These are phyloP conservation scores for Trichosporon inkin DNA, from an alignment of 1,284 basidiomycete species.

Conservation along the genomic window DNA sequence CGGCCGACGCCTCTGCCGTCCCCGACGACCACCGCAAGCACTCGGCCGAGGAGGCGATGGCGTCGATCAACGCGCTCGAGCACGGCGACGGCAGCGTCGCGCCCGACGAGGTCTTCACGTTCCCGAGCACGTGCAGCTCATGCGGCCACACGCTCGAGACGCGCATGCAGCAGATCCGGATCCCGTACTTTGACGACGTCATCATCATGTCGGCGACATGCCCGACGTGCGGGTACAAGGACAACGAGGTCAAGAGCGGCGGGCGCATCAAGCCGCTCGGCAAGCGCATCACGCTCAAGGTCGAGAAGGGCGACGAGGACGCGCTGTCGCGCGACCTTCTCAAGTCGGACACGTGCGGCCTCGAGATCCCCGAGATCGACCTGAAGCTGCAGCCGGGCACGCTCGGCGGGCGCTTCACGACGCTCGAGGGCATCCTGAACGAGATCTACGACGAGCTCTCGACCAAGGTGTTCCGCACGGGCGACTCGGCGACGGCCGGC, in stretches of 20 bases:
- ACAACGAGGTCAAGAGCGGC: slow-evolving; percentile 97
- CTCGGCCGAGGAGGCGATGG: slow-evolving; percentile 38
- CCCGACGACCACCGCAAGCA: slow-evolving; percentile 53
- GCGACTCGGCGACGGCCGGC: slow-evolving; percentile 38
- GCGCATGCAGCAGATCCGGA: slow-evolving; percentile 92
- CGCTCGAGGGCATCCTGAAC: slow-evolving; percentile 88
- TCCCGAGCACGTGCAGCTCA: slow-evolving; percentile 82
- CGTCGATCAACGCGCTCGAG: slow-evolving; percentile 23
- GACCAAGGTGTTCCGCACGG: slow-evolving; percentile 74
- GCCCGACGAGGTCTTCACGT: slow-evolving; percentile 82
- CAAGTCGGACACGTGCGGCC: slow-evolving; percentile 90
- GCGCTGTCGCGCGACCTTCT: slow-evolving; percentile 92
- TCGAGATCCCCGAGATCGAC: slow-evolving; percentile 92
- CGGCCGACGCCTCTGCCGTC: slow-evolving; percentile 31
- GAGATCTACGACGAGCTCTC: slow-evolving; percentile 95
- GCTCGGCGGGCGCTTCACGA: slow-evolving; percentile 96
- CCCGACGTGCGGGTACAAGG: slow-evolving; percentile 87
- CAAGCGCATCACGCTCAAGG: slow-evolving; percentile 80
- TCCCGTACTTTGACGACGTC: slow-evolving; percentile 99
- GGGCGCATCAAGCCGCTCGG: slow-evolving; percentile 80
- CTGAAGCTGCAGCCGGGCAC: slow-evolving; percentile 88
- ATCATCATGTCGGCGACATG: slow-evolving; percentile 99
- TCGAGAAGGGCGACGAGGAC: slow-evolving; percentile 72
- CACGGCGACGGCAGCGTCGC: slow-evolving; percentile 47
- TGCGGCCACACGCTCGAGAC: slow-evolving; percentile 82